Evolutionary conservation across 2,329 filamentous ascomycete genomes (phyloP).

Genomic region (Metarhizium robertsii): DNA sequence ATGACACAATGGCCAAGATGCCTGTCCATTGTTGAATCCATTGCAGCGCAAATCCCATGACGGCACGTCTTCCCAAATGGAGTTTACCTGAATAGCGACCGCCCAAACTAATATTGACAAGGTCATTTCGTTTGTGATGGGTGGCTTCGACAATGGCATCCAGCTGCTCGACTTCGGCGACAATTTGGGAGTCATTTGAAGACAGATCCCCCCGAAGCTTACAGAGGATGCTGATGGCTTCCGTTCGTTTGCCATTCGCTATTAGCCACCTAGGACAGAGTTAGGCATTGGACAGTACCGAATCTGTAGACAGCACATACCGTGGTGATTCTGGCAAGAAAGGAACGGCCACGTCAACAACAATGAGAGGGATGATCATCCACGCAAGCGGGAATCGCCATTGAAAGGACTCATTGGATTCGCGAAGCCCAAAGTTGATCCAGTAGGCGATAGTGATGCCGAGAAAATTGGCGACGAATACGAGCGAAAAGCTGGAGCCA

Average conservation of each 20-base stretch:
- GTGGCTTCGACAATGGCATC: conserved; percentile 29
- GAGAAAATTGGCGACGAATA: conserved; percentile 44
- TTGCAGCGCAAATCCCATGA: conserved; percentile 30
- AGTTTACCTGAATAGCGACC: conserved; percentile 24
- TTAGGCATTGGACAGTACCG: neutral
- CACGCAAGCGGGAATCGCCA: conserved; percentile 27
- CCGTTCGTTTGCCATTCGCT: conserved; percentile 20
- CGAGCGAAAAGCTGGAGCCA: conserved; percentile 35
- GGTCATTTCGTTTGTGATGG: conserved; percentile 27
- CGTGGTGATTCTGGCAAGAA: conserved; percentile 36
- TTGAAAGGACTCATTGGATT: neutral
- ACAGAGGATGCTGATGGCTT: conserved; percentile 25
- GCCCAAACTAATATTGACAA: conserved; percentile 28
- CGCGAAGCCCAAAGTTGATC: conserved; percentile 24
- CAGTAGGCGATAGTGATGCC: conserved; percentile 35
- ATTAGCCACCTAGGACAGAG: conserved; percentile 23
- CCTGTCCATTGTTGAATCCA: conserved; percentile 35
- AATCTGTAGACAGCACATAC: conserved; percentile 11
- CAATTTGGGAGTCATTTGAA: conserved; percentile 21
- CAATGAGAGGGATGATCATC: conserved; percentile 30
- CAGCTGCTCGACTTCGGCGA: conserved; percentile 27
- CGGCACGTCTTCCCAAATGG: conserved; percentile 29
- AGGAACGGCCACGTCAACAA: conserved; percentile 28
- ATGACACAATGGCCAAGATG: conserved; percentile 31
- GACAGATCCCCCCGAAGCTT: conserved; percentile 20